Evolutionary conservation across 2,329 filamentous ascomycete species (phyloP).

Genomic region (Fusarium ambrosium): DNA sequence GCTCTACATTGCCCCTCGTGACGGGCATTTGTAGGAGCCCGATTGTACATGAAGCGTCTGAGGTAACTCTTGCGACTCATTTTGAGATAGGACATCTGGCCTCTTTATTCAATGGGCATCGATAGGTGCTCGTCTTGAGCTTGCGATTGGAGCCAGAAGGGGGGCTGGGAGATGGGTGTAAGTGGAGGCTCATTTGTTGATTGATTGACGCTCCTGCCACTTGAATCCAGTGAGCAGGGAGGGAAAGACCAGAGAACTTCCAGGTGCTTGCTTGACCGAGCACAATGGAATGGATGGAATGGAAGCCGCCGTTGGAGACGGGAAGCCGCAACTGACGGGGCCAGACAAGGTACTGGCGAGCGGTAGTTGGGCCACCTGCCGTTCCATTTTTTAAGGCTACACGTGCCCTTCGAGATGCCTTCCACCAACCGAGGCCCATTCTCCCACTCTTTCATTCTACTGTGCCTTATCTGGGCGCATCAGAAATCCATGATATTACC

Average conservation of each 20-base stretch:
- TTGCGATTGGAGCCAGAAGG: neutral
- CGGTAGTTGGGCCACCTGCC: slow-evolving; percentile 1
- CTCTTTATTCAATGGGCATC: neutral
- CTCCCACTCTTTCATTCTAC: neutral
- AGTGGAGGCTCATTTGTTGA: neutral
- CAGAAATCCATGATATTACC: neutral
- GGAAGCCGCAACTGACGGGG: slow-evolving; percentile 17
- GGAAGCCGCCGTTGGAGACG: slow-evolving; percentile 1
- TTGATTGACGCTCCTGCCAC: neutral
- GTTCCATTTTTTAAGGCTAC: neutral
- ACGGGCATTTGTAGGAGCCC: neutral
- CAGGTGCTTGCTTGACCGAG: neutral
- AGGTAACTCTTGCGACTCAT: neutral
- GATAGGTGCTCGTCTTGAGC: neutral
- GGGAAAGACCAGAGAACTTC: neutral
- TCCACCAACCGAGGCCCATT: neutral
- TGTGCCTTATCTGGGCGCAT: neutral
- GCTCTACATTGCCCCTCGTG: slow-evolving; percentile 13
- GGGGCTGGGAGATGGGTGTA: neutral
- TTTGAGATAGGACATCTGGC: neutral
- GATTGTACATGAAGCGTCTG: neutral
- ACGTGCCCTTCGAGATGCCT: neutral
- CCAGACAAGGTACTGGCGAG: slow-evolving; percentile 10
- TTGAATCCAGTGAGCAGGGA: neutral
- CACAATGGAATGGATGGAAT: neutral